Percentiles rank a stretch among this genome's conserved stretches.
phyloP scores from a whole-genome alignment of 345 rosid species.

The Kernera saxatilis region DNA sequence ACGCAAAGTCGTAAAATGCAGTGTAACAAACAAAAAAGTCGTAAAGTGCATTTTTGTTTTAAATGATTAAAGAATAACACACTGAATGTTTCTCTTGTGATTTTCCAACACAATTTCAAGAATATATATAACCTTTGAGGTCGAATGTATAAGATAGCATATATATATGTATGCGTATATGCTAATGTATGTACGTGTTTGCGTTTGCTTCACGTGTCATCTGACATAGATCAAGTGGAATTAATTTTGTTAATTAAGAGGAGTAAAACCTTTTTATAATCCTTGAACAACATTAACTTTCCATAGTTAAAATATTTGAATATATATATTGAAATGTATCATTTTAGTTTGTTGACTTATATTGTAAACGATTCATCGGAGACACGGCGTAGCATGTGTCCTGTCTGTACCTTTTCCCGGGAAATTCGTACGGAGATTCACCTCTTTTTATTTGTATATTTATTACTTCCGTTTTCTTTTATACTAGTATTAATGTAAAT shows the following conservation, averaged over 20 bases:
- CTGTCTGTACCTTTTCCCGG: conserved; percentile 3
- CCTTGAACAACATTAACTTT: background rate
- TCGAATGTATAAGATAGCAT: too few species aligned
- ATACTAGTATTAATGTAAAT: background rate
- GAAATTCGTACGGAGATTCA: conserved; percentile 9
- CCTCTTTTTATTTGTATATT: background rate
- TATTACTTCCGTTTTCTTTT: background rate
- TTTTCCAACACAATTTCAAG: too few species aligned
- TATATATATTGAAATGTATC: background rate
- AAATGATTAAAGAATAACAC: too few species aligned
- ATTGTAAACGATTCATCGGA: background rate
- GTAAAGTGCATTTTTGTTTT: too few species aligned
- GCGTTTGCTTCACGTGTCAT: background rate
- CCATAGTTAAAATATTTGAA: background rate
- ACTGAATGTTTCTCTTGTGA: too few species aligned
- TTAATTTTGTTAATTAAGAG: too few species aligned
- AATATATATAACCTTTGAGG: too few species aligned
- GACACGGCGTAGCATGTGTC: conserved; percentile 12
- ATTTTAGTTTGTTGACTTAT: background rate
- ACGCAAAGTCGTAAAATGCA: too few species aligned
- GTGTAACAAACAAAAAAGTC: too few species aligned
- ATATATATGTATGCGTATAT: too few species aligned
- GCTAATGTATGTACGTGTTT: background rate
- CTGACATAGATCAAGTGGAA: background rate
- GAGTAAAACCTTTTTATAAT: background rate